Conservation (phyloP, 108 stramenopile species). For the Seminavis robusta region DNA sequence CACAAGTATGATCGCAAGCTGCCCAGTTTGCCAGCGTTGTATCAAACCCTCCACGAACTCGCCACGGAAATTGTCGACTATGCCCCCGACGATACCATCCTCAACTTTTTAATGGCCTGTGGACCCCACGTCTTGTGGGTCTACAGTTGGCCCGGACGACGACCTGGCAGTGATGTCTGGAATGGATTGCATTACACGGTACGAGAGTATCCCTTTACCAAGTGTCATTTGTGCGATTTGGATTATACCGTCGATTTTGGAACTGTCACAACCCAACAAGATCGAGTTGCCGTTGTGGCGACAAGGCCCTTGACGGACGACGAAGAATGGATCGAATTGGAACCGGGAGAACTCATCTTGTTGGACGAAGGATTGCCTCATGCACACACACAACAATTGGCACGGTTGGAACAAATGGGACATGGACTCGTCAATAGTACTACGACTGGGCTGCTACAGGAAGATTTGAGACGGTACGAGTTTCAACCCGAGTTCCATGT, state of each 20-base stretch:
- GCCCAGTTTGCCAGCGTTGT: conserved; percentile 67
- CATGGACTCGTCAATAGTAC: conserved; percentile 39
- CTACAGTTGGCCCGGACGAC: conserved; percentile 71
- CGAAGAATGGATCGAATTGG: conserved; percentile 68
- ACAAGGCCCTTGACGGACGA: conserved; percentile 77
- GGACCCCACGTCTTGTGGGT: conserved; percentile 63
- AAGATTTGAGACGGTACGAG: conserved; percentile 40
- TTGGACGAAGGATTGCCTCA: conserved; percentile 70
- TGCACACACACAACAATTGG: conserved; percentile 35
- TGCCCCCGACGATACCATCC: conserved; percentile 57
- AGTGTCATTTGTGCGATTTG: no score
- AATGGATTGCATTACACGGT: conserved; percentile 83
- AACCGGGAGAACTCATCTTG: conserved; percentile 56
- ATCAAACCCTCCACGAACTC: conserved; percentile 45
- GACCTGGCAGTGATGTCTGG: conserved; percentile 72
- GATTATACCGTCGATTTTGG: conserved; percentile 30
- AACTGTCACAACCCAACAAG: conserved; percentile 41
- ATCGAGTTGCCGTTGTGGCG: conserved; percentile 77
- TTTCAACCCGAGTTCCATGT: conserved; percentile 23
- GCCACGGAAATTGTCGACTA: conserved; percentile 55
- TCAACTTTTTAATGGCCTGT: conserved; percentile 77
- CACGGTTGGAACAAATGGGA: conserved; percentile 45
- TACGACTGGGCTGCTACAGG: conserved; percentile 24
- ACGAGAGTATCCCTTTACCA: no score
- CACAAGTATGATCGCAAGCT: conserved; percentile 50